These are phyloP conservation scores for Cerrena zonata DNA, from an alignment of 1,284 basidiomycete genomes.

Conservation along the genomic window DNA sequence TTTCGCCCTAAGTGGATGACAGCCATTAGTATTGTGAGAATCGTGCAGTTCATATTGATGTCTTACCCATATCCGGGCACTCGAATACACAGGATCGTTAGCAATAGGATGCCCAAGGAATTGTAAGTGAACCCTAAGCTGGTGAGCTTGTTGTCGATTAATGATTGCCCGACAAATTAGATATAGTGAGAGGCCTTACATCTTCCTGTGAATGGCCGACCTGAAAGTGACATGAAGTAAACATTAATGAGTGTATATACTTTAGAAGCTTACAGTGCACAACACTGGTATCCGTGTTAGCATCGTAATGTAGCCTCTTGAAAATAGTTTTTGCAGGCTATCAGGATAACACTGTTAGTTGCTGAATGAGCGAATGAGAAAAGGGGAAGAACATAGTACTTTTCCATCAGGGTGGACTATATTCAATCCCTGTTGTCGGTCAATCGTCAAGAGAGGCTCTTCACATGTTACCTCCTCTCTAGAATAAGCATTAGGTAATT, in stretches of 20 bases:
- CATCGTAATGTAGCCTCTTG: slow-evolving; percentile 79
- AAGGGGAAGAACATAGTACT: slow-evolving; percentile 35
- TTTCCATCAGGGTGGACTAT: slow-evolving; percentile 92
- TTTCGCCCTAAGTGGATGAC: slow-evolving; percentile 47
- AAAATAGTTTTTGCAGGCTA: slow-evolving; percentile 89
- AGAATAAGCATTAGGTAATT: not conserved
- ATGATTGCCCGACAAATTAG: slow-evolving; percentile 1
- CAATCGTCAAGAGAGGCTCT: slow-evolving; percentile 85
- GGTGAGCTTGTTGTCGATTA: slow-evolving; percentile 61
- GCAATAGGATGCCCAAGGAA: slow-evolving; percentile 91
- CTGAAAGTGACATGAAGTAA: slow-evolving; percentile 34
- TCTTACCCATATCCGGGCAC: slow-evolving; percentile 75
- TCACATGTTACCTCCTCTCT: slow-evolving; percentile 81
- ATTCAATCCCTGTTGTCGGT: slow-evolving; percentile 92
- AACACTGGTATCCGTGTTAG: slow-evolving; percentile 78
- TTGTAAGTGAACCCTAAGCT: slow-evolving; percentile 93
- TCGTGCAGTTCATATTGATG: no score
- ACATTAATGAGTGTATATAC: no score
- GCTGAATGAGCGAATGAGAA: not conserved
- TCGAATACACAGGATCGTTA: slow-evolving; percentile 85
- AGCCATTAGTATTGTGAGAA: not conserved
- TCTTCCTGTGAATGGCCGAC: slow-evolving; percentile 79
- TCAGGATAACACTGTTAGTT: no score
- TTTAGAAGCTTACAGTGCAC: slow-evolving; percentile 65
- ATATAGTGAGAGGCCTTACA: slow-evolving; percentile 49